Evolutionary conservation across 208 protist species (phyloP).

Genomic region (Trichomonas gallinae): DNA sequence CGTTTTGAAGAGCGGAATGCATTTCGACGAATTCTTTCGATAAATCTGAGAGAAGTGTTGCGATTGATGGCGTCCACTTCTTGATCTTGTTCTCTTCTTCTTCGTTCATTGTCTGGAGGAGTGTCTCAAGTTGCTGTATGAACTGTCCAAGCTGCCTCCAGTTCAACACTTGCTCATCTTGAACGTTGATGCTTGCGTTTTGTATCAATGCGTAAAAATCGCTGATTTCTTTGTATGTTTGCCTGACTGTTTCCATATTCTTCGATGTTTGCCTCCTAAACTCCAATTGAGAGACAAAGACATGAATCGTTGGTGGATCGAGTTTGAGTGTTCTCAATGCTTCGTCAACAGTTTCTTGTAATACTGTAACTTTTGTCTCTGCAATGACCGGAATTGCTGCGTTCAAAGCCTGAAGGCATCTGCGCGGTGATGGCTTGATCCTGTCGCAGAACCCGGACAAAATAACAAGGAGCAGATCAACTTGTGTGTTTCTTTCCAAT

Average conservation of each 20-base stretch:
- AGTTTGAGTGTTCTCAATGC: neutral
- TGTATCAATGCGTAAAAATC: neutral
- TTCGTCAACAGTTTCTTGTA: neutral
- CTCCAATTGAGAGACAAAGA: neutral
- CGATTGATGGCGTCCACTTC: neutral
- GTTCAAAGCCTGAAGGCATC: neutral
- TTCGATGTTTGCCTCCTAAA: neutral
- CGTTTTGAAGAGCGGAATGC: neutral
- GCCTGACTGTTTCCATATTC: neutral
- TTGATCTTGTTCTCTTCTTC: slow-evolving; percentile 17
- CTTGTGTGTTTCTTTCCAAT: neutral
- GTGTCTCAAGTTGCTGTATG: neutral
- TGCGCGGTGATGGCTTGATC: neutral
- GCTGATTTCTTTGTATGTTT: neutral
- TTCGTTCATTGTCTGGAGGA: neutral
- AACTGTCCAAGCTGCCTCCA: neutral
- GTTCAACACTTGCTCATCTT: neutral
- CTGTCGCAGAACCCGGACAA: neutral
- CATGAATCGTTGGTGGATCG: neutral
- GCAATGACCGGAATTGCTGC: neutral
- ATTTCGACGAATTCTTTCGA: neutral
- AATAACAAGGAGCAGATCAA: neutral
- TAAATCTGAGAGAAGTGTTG: neutral
- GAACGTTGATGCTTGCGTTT: neutral
- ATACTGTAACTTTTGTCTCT: neutral